A percentile compares a stretch with the other conserved stretches of the same genome.
Conservation (phyloP, 768 basidiomycete species). For the Tephrocybe sp. region DNA sequence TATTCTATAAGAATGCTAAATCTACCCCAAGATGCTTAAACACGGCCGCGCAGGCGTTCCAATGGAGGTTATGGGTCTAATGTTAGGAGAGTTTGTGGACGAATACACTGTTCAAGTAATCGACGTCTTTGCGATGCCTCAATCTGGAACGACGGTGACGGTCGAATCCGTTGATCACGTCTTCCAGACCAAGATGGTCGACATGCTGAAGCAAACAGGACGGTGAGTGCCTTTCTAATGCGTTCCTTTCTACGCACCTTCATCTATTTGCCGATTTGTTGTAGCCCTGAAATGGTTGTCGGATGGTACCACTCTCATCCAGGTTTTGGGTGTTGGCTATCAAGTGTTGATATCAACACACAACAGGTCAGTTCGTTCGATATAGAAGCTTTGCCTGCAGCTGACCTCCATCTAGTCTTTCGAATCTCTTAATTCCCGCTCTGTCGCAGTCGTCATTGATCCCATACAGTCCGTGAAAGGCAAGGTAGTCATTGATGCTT, state of each 20-base stretch:
- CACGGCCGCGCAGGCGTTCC: slow-evolving; percentile 98
- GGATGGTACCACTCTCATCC: slow-evolving; percentile 99
- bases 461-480: slow-evolving; percentile 99
- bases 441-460: slow-evolving; percentile 96
- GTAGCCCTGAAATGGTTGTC: slow-evolving; percentile 93
- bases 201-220: slow-evolving; percentile 99
- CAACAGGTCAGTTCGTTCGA: slow-evolving; percentile 68
- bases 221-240: slow-evolving; percentile 51
- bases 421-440: slow-evolving; percentile 88
- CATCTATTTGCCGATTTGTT: not conserved
- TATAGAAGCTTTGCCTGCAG: not conserved
- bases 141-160: slow-evolving; percentile 95
- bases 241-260: not conserved
- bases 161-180: slow-evolving; percentile 99
- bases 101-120: slow-evolving; percentile 94
- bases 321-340: slow-evolving; percentile 99
- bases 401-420: slow-evolving; percentile 68
- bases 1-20: not conserved
- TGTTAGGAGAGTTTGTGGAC: slow-evolving; percentile 98
- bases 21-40: slow-evolving; percentile 87
- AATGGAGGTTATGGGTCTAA: slow-evolving; percentile 99
- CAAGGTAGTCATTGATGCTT: slow-evolving; percentile 99
- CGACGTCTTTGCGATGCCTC: slow-evolving; percentile 99
- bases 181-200: slow-evolving; percentile 97
- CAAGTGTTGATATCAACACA: slow-evolving; percentile 98